These are phyloP conservation scores for Talinum fruticosum DNA, from an alignment of 148 eudicot species.

Conservation along the genomic window DNA sequence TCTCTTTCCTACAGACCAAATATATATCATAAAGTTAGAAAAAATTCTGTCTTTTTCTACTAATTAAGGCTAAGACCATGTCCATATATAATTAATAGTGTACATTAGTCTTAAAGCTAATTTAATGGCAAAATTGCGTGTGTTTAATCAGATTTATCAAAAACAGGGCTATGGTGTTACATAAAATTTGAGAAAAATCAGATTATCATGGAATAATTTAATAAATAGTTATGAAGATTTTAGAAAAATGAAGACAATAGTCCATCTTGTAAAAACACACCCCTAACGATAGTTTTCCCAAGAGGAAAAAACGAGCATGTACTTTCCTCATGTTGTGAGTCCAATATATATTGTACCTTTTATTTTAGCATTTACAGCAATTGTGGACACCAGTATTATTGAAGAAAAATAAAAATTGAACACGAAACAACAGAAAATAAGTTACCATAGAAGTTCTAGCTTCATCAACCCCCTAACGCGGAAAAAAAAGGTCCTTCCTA, in stretches of 20 bases:
- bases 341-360: not conserved
- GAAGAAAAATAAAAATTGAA: not conserved
- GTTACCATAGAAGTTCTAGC: no score
- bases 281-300: not conserved
- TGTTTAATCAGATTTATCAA: not conserved
- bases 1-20: slow-evolving; percentile 45
- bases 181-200: no score
- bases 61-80: not conserved
- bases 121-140: no score
- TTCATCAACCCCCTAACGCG: no score
- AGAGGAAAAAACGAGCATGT: not conserved
- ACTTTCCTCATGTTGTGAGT: not conserved
- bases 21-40: not conserved
- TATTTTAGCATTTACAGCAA: not conserved
- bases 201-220: no score
- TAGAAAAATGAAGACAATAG: not conserved
- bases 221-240: no score
- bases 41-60: not conserved
- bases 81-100: no score
- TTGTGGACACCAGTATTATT: not conserved
- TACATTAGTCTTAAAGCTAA: no score
- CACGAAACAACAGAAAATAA: not conserved
- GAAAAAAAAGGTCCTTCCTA: no score
- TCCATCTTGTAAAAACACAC: not conserved
- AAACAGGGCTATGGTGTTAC: not conserved